Conservation (phyloP, 2,329 filamentous ascomycete genomes). For the Alternaria triticina region DNA sequence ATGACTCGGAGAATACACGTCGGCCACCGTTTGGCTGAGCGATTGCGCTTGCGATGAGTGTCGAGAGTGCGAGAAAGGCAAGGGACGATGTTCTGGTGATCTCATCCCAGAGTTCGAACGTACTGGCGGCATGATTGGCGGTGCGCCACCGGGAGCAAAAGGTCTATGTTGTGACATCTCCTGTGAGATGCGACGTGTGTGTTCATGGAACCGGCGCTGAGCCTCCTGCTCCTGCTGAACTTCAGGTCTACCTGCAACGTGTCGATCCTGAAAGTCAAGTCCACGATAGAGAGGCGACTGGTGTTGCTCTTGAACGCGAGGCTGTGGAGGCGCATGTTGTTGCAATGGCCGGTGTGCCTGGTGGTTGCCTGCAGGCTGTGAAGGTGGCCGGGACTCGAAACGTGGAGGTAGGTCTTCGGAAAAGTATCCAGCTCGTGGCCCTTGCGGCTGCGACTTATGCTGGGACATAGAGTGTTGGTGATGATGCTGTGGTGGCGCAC, state of each 20-base stretch:
- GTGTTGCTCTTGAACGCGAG: conserved; percentile 35
- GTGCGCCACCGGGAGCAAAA: conserved; percentile 27
- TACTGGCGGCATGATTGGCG: conserved; percentile 31
- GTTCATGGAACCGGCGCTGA: conserved; percentile 36
- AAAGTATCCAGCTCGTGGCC: conserved; percentile 46
- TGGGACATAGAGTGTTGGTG: conserved; percentile 36
- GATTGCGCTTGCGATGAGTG: conserved; percentile 34
- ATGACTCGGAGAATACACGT: conserved; percentile 28
- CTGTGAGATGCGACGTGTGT: conserved; percentile 41
- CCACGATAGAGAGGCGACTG: conserved; percentile 34
- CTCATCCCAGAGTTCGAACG: conserved; percentile 32
- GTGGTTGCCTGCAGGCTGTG: conserved; percentile 32
- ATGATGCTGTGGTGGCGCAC: conserved; percentile 34
- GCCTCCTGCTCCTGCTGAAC: conserved; percentile 40
- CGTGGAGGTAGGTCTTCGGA: conserved; percentile 41
- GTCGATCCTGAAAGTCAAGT: conserved; percentile 37
- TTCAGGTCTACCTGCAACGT: conserved; percentile 30
- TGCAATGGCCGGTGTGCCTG: conserved; percentile 33
- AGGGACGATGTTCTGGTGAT: conserved; percentile 41
- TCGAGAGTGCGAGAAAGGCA: conserved; percentile 38
- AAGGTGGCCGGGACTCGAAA: conserved; percentile 36
- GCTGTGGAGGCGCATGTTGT: conserved; percentile 34
- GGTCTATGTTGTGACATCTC: conserved; percentile 37
- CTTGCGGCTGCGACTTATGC: conserved; percentile 35
- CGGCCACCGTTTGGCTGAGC: conserved; percentile 27